Conservation (phyloP, 2,329 filamentous ascomycete species). For the Botryosphaeria dothidea region DNA sequence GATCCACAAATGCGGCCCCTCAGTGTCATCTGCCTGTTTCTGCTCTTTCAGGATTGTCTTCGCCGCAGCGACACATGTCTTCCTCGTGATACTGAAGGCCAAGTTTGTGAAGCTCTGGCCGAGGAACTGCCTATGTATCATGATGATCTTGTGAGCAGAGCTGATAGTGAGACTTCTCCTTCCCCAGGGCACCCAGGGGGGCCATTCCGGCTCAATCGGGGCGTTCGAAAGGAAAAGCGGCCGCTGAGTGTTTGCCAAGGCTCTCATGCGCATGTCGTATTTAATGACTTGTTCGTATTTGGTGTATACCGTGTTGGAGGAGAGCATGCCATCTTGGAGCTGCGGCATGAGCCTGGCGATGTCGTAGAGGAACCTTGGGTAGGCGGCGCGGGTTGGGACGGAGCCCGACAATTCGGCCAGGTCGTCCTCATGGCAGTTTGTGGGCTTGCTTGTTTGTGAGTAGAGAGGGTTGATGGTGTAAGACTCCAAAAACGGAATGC, state of each 20-base stretch:
- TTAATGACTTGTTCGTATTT: conserved; percentile 44
- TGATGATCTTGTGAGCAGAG: conserved; percentile 47
- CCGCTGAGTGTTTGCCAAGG: conserved; percentile 33
- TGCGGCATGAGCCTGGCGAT: conserved; percentile 41
- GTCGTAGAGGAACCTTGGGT: conserved; percentile 27
- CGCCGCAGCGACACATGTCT: conserved; percentile 44
- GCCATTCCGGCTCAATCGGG: conserved; percentile 40
- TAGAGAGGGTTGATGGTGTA: conserved; percentile 40
- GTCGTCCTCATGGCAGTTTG: conserved; percentile 40
- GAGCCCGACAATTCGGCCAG: conserved; percentile 24
- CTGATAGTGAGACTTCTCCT: conserved; percentile 41
- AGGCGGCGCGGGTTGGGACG: conserved; percentile 33
- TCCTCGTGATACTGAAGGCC: conserved; percentile 45
- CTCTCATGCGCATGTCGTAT: conserved; percentile 42
- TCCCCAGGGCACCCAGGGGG: conserved; percentile 43
- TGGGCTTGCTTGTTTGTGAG: conserved; percentile 36
- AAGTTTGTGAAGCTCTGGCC: conserved; percentile 44
- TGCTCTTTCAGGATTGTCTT: conserved; percentile 44
- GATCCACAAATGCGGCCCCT: conserved; percentile 47
- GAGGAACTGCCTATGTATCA: conserved; percentile 47
- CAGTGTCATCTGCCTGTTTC: conserved; percentile 32
- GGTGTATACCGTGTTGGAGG: conserved; percentile 37
- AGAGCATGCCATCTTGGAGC: conserved; percentile 40
- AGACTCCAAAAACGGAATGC: conserved; percentile 41
- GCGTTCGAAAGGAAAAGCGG: conserved; percentile 38